Evolutionary conservation across 2,329 filamentous ascomycete genomes (phyloP).

Genomic region (Spiromastix sp.): DNA sequence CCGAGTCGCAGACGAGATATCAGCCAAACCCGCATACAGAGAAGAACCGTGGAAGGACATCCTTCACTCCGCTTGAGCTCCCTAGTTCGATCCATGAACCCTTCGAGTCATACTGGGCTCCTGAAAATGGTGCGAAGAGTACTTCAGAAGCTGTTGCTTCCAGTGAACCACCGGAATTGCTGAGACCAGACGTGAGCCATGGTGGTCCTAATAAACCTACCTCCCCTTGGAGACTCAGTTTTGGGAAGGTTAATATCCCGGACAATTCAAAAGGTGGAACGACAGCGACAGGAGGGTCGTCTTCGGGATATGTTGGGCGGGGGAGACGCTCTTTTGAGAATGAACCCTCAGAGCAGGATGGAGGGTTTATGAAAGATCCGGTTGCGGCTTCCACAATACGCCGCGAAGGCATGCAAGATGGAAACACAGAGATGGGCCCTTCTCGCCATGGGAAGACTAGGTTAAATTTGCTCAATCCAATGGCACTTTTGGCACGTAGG

Average conservation of each 20-base stretch:
- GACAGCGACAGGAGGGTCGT: slow-evolving; percentile 9
- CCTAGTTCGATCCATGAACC: not conserved
- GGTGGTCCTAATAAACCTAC: slow-evolving; percentile 16
- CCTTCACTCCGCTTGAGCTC: too few species aligned
- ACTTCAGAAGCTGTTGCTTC: not conserved
- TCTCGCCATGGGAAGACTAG: slow-evolving; percentile 34
- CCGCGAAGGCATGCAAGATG: not conserved
- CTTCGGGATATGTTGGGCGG: too few species aligned
- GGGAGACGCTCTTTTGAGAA: too few species aligned
- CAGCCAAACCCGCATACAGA: not conserved
- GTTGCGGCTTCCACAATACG: too few species aligned
- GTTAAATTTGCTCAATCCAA: slow-evolving; percentile 49
- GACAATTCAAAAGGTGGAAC: slow-evolving; percentile 22
- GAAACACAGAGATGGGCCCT: too few species aligned
- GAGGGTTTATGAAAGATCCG: too few species aligned
- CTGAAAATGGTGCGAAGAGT: not conserved
- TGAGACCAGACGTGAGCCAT: slow-evolving; percentile 6
- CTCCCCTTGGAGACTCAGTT: slow-evolving; percentile 26
- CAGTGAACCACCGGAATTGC: slow-evolving; percentile 1
- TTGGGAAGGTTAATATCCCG: slow-evolving; percentile 19
- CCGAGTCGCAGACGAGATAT: slow-evolving; percentile 5
- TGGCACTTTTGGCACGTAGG: slow-evolving; percentile 48
- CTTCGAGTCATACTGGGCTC: not conserved
- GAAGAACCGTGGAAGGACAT: too few species aligned
- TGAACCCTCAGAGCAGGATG: too few species aligned